Evolutionary conservation across 371 early-diverging fungal species (phyloP).

Genomic region (Rhizopus delemar): DNA sequence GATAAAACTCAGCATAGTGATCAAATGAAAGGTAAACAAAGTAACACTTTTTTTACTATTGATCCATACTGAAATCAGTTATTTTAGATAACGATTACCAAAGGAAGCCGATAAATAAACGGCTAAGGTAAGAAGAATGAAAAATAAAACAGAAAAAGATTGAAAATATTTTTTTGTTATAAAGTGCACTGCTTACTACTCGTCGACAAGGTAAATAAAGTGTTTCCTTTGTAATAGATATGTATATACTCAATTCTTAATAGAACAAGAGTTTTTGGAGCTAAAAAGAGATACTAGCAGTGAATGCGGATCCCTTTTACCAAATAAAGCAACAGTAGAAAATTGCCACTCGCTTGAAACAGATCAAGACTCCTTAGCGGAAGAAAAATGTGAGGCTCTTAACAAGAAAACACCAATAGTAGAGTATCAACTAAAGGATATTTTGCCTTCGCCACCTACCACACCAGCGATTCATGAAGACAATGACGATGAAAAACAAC

Average conservation of each 20-base stretch:
- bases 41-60: neutral
- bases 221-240: neutral
- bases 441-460: conserved; percentile 9
- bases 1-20: conserved; percentile 1
- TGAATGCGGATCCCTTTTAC: neutral
- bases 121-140: conserved; percentile 16
- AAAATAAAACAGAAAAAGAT: neutral
- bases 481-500: conserved; percentile 6
- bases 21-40: neutral
- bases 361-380: too few relatives aligned
- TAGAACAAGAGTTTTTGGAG: conserved; percentile 4
- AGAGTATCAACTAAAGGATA: too few relatives aligned
- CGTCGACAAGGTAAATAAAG: conserved; percentile 26
- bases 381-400: too few relatives aligned
- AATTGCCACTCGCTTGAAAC: neutral
- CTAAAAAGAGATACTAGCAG: neutral
- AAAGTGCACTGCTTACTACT: conserved; percentile 24
- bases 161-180: neutral
- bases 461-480: conserved; percentile 8
- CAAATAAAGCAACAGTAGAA: neutral
- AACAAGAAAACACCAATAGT: too few relatives aligned
- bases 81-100: neutral
- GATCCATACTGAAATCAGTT: neutral
- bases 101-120: conserved; percentile 26
- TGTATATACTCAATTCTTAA: neutral